Base-by-base conservation (phyloP, 2,329 filamentous ascomycete species). In the Colletotrichum sp. region DNA sequence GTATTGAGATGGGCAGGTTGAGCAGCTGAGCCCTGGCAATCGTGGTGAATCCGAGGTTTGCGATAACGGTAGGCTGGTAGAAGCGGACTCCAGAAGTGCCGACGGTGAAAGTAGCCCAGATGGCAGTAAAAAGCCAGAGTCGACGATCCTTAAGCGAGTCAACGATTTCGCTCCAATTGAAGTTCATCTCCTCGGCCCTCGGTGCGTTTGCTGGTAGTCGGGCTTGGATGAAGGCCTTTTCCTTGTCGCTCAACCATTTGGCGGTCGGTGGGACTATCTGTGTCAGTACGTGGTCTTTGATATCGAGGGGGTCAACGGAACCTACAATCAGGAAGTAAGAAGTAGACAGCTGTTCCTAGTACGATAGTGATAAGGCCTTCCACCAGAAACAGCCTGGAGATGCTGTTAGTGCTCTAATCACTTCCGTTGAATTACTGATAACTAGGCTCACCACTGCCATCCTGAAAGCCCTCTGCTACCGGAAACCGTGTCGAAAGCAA, bases 261-360 rank as follows among this genome's bases (percentile, higher is more conserved):
- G 88, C 88, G 52, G 82, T 84, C 6, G 82, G 79, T 0, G 87
- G 87, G 68, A 88, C 86, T 87, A 49, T 39, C 83, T 0, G 85
- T 80, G 68, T 86, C 81, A 39, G 85, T 26, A 81, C 64, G 87
- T 86, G 24, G 86, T 82, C 2, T 85, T 88, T 0, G 83, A 83
- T 72, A 86, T 85, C 86, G 87, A 75, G 9, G 9, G 0, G 7
- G 18, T 26, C 21, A 16, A 8, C 2, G 21, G 60, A 13, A 39
- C 84, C 78, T 80, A 89, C 87, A 90, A 77, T 92, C 89, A 0
- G 90, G 90, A 1, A 92, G 83, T 0, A 89, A 70, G 68, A 92
- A 90, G 82, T 88, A 90, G 15, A 91, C 86, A 7, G 85, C 79
- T 6, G 89, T 79, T 9, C 89, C 88, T 1, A 88, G 63, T 3